A percentile compares a stretch with the other conserved stretches of the same genome.
These are phyloP conservation scores for Cytospora schulzeri DNA, from an alignment of 2,329 filamentous ascomycete genomes.

Conservation along the genomic window DNA sequence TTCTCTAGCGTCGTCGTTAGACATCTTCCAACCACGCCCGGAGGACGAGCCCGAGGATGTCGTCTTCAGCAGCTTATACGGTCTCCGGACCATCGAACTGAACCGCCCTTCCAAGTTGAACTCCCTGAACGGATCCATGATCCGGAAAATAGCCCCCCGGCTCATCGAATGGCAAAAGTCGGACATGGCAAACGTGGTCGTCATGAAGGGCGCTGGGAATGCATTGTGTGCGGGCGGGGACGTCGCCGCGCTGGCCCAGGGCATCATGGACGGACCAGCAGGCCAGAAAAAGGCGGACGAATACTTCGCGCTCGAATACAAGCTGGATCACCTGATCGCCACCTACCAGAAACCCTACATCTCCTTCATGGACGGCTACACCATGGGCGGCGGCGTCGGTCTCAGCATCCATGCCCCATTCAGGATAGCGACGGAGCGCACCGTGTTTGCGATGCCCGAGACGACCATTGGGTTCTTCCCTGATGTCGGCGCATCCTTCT, in stretches of 20 bases:
- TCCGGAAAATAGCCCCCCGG: slow-evolving; percentile 86
- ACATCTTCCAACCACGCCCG: slow-evolving; percentile 53
- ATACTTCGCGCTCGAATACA: slow-evolving; percentile 95
- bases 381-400: slow-evolving; percentile 96
- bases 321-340: slow-evolving; percentile 91
- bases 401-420: slow-evolving; percentile 94
- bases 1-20: slow-evolving; percentile 10
- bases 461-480: slow-evolving; percentile 99
- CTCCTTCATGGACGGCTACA: slow-evolving; percentile 95
- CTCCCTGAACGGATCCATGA: slow-evolving; percentile 92
- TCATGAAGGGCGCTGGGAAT: slow-evolving; percentile 88
- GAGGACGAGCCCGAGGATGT: slow-evolving; percentile 87
- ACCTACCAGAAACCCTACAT: slow-evolving; percentile 93
- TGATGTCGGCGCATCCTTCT: slow-evolving; percentile 95
- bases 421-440: slow-evolving; percentile 93
- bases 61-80: slow-evolving; percentile 85
- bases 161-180: slow-evolving; percentile 94
- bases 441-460: slow-evolving; percentile 97
- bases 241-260: slow-evolving; percentile 74
- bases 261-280: slow-evolving; percentile 67
- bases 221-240: slow-evolving; percentile 95
- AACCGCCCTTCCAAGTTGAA: slow-evolving; percentile 93
- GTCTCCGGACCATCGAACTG: slow-evolving; percentile 87
- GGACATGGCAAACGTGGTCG: slow-evolving; percentile 86
- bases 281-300: slow-evolving; percentile 76